phyloP scores from a whole-genome alignment of 2,329 filamentous ascomycete species.

The Curvularia hawaiiensis region DNA sequence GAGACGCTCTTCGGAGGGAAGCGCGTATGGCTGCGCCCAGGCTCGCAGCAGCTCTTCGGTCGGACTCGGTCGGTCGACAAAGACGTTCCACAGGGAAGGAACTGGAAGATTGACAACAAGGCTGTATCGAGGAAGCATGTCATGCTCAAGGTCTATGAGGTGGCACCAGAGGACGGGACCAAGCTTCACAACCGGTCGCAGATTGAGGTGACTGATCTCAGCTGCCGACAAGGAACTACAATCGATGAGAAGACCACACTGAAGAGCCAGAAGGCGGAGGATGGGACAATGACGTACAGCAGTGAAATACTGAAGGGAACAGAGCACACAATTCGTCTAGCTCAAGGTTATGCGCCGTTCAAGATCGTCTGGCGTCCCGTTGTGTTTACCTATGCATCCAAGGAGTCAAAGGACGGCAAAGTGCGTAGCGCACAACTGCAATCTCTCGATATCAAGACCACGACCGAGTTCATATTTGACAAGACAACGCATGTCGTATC shows the following conservation, averaged over 20 bases:
- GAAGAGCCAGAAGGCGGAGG: slow-evolving; percentile 61
- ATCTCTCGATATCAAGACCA: slow-evolving; percentile 85
- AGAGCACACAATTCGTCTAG: slow-evolving; percentile 72
- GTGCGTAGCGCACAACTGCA: slow-evolving; percentile 69
- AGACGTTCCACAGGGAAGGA: slow-evolving; percentile 40
- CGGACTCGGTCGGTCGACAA: slow-evolving; percentile 69
- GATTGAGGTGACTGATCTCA: slow-evolving; percentile 78
- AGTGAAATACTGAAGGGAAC: slow-evolving; percentile 32
- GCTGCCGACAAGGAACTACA: slow-evolving; percentile 77
- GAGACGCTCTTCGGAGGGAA: slow-evolving; percentile 63
- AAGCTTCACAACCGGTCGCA: slow-evolving; percentile 69
- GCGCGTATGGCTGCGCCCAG: slow-evolving; percentile 83
- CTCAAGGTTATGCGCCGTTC: slow-evolving; percentile 69
- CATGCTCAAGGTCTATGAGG: slow-evolving; percentile 71
- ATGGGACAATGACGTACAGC: slow-evolving; percentile 33
- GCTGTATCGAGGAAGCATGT: slow-evolving; percentile 90
- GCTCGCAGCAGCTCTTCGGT: slow-evolving; percentile 84
- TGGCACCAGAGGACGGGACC: slow-evolving; percentile 69
- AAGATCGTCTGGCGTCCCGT: slow-evolving; percentile 79
- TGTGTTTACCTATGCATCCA: slow-evolving; percentile 81
- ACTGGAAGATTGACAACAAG: slow-evolving; percentile 72
- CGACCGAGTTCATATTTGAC: slow-evolving; percentile 70
- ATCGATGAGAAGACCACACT: slow-evolving; percentile 73
- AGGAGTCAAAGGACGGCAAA: slow-evolving; percentile 61
- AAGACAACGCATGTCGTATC: slow-evolving; percentile 87